Evolutionary conservation across 495 filamentous ascomycete species (phyloP).

Genomic region (Aspergillus sclerotioniger): DNA sequence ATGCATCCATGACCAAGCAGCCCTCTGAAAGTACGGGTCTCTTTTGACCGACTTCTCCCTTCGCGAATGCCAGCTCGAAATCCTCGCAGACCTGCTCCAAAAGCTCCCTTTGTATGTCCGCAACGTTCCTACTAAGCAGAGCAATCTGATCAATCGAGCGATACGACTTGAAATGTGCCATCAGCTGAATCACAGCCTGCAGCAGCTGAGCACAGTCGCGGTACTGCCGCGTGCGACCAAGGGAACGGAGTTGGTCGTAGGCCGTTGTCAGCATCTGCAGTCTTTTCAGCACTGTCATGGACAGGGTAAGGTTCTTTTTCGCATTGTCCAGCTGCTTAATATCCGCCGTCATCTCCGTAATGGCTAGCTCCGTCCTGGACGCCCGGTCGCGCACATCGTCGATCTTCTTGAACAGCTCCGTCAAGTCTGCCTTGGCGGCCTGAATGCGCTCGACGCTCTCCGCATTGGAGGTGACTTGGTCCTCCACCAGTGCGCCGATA

Average conservation of each 20-base stretch:
- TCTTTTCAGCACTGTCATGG: slow-evolving; percentile 96
- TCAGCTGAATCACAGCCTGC: slow-evolving; percentile 94
- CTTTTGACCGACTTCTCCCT: slow-evolving; percentile 72
- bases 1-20: slow-evolving; percentile 90
- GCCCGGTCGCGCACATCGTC: slow-evolving; percentile 89
- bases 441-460: slow-evolving; percentile 88
- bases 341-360: slow-evolving; percentile 98
- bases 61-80: slow-evolving; percentile 93
- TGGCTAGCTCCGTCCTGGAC: slow-evolving; percentile 87
- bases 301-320: slow-evolving; percentile 92
- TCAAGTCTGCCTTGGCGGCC: slow-evolving; percentile 83
- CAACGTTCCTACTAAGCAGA: slow-evolving; percentile 86
- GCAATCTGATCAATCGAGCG: slow-evolving; percentile 98
- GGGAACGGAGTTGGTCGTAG: slow-evolving; percentile 87
- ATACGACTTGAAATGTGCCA: slow-evolving; percentile 98
- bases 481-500: slow-evolving; percentile 71
- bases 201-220: slow-evolving; percentile 93
- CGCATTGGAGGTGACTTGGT: slow-evolving; percentile 81
- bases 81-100: slow-evolving; percentile 97
- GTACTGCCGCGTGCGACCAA: slow-evolving; percentile 87
- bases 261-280: slow-evolving; percentile 98
- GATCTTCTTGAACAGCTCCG: slow-evolving; percentile 89
- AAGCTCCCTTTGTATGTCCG: slow-evolving; percentile 89
- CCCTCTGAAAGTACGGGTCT: slow-evolving; percentile 76
- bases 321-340: slow-evolving; percentile 97